These are phyloP conservation scores for Melanomma pulvis-pyrius DNA, from an alignment of 495 filamentous ascomycete species.

Conservation along the genomic window DNA sequence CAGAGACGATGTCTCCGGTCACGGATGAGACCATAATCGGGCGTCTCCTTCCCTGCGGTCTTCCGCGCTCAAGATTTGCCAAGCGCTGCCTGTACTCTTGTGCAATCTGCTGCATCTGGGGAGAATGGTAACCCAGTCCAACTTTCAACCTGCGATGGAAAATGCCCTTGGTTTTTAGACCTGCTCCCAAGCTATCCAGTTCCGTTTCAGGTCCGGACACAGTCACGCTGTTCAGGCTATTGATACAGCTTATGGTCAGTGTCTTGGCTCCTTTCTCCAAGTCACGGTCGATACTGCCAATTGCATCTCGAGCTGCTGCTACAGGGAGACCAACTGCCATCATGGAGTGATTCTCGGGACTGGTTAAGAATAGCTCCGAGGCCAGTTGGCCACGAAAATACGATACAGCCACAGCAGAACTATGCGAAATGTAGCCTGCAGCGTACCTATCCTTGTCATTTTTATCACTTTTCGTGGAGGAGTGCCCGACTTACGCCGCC, in stretches of 20 bases:
- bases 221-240: slow-evolving; percentile 39
- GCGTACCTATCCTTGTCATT: too few relatives aligned
- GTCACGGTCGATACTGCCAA: background rate
- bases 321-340: background rate
- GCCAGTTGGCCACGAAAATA: background rate
- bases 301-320: too few relatives aligned
- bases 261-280: background rate
- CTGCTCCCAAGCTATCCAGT: background rate
- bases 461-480: too few relatives aligned
- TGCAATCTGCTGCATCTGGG: slow-evolving; percentile 34
- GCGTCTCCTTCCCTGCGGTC: background rate
- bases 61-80: background rate
- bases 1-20: background rate
- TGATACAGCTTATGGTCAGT: slow-evolving; percentile 41
- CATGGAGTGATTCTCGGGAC: background rate
- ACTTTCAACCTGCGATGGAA: slow-evolving; percentile 38
- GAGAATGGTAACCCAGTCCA: slow-evolving; percentile 45
- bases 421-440: background rate
- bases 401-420: slow-evolving; percentile 18
- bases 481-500: slow-evolving; percentile 17
- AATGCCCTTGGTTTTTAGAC: slow-evolving; percentile 1
- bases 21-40: slow-evolving; percentile 6
- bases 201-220: slow-evolving; percentile 30
- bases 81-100: background rate
- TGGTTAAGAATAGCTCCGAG: background rate